These are phyloP conservation scores for Tribonema minus DNA, from an alignment of 108 stramenopile species.

Conservation along the genomic window DNA sequence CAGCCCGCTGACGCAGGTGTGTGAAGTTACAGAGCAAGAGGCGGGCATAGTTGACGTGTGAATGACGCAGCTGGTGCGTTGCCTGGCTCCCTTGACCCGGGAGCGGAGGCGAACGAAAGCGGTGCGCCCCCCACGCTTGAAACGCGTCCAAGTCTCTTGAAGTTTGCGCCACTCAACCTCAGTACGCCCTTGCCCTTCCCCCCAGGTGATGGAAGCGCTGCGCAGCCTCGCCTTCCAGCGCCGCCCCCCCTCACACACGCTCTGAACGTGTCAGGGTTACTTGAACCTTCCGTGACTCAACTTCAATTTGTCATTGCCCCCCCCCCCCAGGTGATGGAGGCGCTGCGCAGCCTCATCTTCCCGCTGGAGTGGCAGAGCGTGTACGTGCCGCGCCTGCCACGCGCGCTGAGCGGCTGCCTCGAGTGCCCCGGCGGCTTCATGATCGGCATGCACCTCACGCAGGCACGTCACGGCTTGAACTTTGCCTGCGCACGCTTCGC, in stretches of 20 bases:
- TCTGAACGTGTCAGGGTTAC: no score
- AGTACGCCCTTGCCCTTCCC: not conserved
- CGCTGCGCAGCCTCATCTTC: conserved; percentile 49
- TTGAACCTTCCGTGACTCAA: no score
- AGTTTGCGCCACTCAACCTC: no score
- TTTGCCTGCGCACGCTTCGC: not conserved
- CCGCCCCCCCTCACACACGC: no score
- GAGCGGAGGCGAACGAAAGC: no score
- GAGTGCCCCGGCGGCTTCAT: conserved; percentile 57
- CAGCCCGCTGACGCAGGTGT: not conserved
- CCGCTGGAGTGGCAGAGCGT: conserved; percentile 50
- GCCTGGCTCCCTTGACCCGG: no score
- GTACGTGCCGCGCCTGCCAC: conserved; percentile 54
- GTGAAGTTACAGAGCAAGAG: not conserved
- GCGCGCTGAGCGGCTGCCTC: conserved; percentile 35
- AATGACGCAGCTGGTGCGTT: no score
- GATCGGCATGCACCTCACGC: conserved; percentile 47
- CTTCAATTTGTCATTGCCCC: not conserved
- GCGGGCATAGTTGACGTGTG: not conserved
- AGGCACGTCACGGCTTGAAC: conserved; percentile 1
- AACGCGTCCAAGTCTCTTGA: no score
- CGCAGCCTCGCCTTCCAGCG: conserved; percentile 48
- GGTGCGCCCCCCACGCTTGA: no score
- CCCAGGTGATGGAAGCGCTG: conserved; percentile 36
- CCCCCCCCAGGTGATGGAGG: conserved; percentile 23